Conservation (phyloP, 2,329 filamentous ascomycete species). For the Lomentospora prolificans region DNA sequence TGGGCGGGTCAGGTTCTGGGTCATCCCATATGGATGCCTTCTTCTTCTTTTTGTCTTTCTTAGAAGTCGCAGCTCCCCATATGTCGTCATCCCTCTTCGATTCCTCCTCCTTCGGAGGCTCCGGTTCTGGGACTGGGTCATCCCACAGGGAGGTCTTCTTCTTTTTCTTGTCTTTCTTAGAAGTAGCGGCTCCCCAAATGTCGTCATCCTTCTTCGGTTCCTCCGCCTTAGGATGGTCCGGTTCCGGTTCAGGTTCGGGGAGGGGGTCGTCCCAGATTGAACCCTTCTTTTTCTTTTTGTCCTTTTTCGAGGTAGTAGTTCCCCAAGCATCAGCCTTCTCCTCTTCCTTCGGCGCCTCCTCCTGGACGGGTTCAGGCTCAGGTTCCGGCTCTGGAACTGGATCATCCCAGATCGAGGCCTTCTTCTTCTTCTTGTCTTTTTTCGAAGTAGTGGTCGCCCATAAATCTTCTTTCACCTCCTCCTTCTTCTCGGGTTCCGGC, state of each 20-base stretch:
- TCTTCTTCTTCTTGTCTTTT: slow-evolving; percentile 25
- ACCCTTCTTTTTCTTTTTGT: slow-evolving; percentile 24
- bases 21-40: slow-evolving; percentile 10
- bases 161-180: slow-evolving; percentile 20
- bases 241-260: background rate
- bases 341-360: slow-evolving; percentile 13
- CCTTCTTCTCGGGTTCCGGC: slow-evolving; percentile 6
- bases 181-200: slow-evolving; percentile 13
- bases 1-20: background rate
- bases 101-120: slow-evolving; percentile 14
- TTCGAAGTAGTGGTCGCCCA: slow-evolving; percentile 18
- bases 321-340: slow-evolving; percentile 13
- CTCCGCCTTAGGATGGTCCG: slow-evolving; percentile 11
- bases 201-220: slow-evolving; percentile 7
- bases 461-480: slow-evolving; percentile 13
- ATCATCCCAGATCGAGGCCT: slow-evolving; percentile 12
- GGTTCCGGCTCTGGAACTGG: slow-evolving; percentile 17
- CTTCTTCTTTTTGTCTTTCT: slow-evolving; percentile 13
- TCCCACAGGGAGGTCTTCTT: slow-evolving; percentile 17
- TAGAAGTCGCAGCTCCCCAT: slow-evolving; percentile 9
- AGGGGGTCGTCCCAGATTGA: slow-evolving; percentile 12
- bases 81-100: slow-evolving; percentile 15
- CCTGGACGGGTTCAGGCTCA: slow-evolving; percentile 11
- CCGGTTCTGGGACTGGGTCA: slow-evolving; percentile 12
- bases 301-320: slow-evolving; percentile 15